These are phyloP conservation scores for Onygena corvina DNA, from an alignment of 2,329 filamentous ascomycete genomes.

Conservation along the genomic window DNA sequence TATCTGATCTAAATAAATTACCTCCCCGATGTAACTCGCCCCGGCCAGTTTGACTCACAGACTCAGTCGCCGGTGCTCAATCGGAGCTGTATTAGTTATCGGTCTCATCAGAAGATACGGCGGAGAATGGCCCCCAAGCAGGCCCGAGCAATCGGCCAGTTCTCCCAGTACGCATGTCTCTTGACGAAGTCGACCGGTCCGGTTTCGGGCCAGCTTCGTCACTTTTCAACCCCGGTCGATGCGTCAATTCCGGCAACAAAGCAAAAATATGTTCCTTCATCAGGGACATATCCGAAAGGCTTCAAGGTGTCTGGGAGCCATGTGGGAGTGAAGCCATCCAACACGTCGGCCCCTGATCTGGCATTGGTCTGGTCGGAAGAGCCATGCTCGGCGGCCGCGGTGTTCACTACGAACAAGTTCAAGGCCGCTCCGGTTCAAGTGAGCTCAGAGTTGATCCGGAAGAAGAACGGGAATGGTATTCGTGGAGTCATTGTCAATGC, in stretches of 20 bases:
- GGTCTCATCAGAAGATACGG: background rate
- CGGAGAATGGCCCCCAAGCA: background rate
- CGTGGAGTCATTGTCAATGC: constrained; percentile 84
- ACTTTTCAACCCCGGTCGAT: constrained; percentile 37
- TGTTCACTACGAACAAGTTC: constrained; percentile 98
- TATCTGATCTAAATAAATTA: constrained; percentile 1
- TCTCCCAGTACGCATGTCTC: background rate
- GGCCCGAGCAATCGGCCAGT: background rate
- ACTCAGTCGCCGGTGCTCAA: background rate
- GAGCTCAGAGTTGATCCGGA: constrained; percentile 58
- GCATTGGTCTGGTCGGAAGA: constrained; percentile 76
- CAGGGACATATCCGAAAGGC: constrained; percentile 77
- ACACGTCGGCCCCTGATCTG: constrained; percentile 83
- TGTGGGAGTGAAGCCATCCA: constrained; percentile 86
- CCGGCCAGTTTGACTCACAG: background rate
- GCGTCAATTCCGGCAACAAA: constrained; percentile 60
- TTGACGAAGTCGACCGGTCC: background rate
- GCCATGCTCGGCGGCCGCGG: constrained; percentile 76
- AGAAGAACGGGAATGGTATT: constrained; percentile 55
- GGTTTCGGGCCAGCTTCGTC: constrained; percentile 26
- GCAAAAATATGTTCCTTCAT: constrained; percentile 76
- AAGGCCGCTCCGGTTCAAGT: constrained; percentile 90
- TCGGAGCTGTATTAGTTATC: background rate
- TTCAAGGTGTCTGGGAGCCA: constrained; percentile 79
- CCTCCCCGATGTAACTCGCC: background rate